Percentiles rank a stretch among this genome's conserved stretches.
Evolutionary conservation across 768 basidiomycete species (phyloP).

Genomic region (Boletus bicolor): DNA sequence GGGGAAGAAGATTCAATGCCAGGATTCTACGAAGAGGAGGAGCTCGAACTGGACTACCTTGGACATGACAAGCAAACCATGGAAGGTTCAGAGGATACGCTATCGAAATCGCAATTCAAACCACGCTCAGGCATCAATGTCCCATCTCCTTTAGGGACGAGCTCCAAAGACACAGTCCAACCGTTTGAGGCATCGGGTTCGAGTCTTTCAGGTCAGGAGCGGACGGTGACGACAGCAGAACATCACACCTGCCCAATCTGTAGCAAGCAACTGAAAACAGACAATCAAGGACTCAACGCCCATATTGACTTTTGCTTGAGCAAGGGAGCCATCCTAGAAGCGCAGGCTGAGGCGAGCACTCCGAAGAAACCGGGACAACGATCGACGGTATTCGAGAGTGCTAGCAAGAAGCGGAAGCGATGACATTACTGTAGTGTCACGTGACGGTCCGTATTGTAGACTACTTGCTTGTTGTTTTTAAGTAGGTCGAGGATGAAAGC

Average conservation of each 20-base stretch:
- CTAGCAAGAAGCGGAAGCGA: constrained; percentile 18
- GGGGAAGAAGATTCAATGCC: constrained; percentile 43
- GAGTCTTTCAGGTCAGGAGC: constrained; percentile 16
- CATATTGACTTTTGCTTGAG: constrained; percentile 91
- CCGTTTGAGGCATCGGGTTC: constrained; percentile 16
- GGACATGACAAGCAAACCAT: constrained; percentile 4
- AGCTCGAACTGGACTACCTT: constrained; percentile 22
- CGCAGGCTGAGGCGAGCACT: constrained; percentile 41
- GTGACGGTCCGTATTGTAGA: constrained; percentile 7
- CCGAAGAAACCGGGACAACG: constrained; percentile 10
- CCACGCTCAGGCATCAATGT: constrained; percentile 5
- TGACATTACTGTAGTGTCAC: constrained; percentile 14
- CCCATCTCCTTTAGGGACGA: neutral
- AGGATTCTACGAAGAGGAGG: constrained; percentile 50
- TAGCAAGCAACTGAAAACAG: constrained; percentile 51
- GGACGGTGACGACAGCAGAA: neutral
- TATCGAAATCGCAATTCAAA: constrained; percentile 9
- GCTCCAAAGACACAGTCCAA: neutral
- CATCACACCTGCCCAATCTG: constrained; percentile 73
- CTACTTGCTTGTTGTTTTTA: neutral
- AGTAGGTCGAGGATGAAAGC: constrained; percentile 11
- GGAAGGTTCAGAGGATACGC: constrained; percentile 8
- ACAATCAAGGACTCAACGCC: constrained; percentile 79
- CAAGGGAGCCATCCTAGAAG: constrained; percentile 69
- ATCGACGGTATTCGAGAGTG: neutral